These are phyloP conservation scores for Prorocentrum cordatum DNA, from an alignment of 169 alveolate genomes.

Conservation along the genomic window DNA sequence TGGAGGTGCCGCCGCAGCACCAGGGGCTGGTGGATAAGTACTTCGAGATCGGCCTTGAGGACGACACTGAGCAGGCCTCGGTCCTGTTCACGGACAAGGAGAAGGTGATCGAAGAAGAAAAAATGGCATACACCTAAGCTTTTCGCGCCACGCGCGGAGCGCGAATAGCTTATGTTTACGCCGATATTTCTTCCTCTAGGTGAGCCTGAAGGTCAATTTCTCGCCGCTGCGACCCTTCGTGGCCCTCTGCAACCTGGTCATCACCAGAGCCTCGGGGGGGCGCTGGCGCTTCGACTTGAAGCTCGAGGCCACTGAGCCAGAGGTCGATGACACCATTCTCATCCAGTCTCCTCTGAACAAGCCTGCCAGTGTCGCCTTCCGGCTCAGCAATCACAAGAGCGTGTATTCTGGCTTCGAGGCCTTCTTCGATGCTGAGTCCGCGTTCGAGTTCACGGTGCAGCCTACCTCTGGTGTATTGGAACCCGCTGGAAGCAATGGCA, in stretches of 20 bases:
- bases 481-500: slow-evolving; percentile 84
- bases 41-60: slow-evolving; percentile 43
- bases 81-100: too few species aligned
- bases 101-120: too few species aligned
- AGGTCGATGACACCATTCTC: slow-evolving; percentile 83
- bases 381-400: slow-evolving; percentile 60
- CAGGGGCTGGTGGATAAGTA: slow-evolving; percentile 45
- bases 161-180: too few species aligned
- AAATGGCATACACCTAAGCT: too few species aligned
- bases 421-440: slow-evolving; percentile 84
- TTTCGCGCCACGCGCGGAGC: too few species aligned
- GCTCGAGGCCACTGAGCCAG: slow-evolving; percentile 84
- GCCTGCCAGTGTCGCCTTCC: slow-evolving; percentile 79
- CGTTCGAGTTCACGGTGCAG: slow-evolving; percentile 71
- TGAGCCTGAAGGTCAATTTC: too few species aligned
- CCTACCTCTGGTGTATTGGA: slow-evolving; percentile 75
- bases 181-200: too few species aligned
- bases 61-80: neutral
- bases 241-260: slow-evolving; percentile 49
- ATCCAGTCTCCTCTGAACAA: slow-evolving; percentile 83
- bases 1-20: slow-evolving; percentile 63
- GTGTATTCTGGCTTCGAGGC: slow-evolving; percentile 79
- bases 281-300: slow-evolving; percentile 84
- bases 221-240: slow-evolving; percentile 41
- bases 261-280: slow-evolving; percentile 79